Evolutionary conservation across 2,329 filamentous ascomycete species (phyloP), one percentile per base, ranked within the genome.

Genomic region (Dryadomyces sulphureus): DNA sequence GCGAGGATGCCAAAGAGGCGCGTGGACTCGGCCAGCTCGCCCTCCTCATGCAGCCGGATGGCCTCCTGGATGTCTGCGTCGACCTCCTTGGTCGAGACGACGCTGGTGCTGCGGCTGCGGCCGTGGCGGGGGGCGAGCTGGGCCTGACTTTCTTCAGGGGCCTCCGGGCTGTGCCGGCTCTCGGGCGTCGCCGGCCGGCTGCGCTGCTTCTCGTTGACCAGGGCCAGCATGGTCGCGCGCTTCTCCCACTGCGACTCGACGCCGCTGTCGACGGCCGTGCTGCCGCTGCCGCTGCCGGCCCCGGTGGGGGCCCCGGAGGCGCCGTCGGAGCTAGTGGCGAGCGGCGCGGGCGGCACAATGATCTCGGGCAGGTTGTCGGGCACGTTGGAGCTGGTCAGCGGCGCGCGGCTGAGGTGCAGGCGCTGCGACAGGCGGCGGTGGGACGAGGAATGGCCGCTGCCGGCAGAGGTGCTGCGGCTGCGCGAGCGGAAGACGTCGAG

Each of bases 11-110:
- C 84, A 65, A 98, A 98, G 64, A 96, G 77, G 45, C 69, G 68
- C n/a, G 92, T 95, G 45, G 88, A 92, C 56, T 71, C 66, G 56
- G 79, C 76, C 47, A 94, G 72, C 50, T 92, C 74, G 48, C 90
- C 90, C 41, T 70, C 72, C 64, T 98, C 92, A 60, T 98, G 92
- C 52, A 96, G 70, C 50, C 83, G 75, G 59, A 98, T 98, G n/a
- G 92, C 92, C 64, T 93, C 81, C 63, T 95, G 90, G 48, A 98
- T 94, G 62, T 85, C 80, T 48, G 74, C 71, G 59, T 81, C 77
- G 45, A 73, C 72, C 48, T 64, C 63, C 57, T 73, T 68, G 41
- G 67, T 69, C 45, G 68, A 72, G 32, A 75, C 66, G 9, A 50
- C 52, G 46, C 46, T 52, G 48, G 34, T 35, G 47, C 42, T 48